These are phyloP conservation scores for Aspergillus funiculosus DNA, from an alignment of 495 filamentous ascomycete genomes.

Conservation along the genomic window DNA sequence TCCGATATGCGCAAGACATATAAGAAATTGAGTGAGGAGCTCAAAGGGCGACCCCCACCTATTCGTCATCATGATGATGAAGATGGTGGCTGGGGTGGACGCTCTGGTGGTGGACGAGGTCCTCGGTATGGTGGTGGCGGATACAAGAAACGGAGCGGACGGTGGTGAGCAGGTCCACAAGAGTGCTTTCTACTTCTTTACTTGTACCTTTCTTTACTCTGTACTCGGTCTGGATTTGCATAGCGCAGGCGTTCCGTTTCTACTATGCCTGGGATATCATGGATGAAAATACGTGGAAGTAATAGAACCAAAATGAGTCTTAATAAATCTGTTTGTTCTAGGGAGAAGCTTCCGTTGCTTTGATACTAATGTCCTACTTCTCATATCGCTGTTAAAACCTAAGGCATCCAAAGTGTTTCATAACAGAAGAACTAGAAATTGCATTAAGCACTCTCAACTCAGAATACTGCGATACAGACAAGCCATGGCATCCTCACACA, in stretches of 20 bases:
- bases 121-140: constrained; percentile 39
- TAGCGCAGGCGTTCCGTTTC: constrained; percentile 45
- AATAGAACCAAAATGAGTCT: constrained; percentile 12
- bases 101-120: constrained; percentile 31
- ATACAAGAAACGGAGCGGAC: constrained; percentile 38
- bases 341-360: no score
- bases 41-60: constrained; percentile 64
- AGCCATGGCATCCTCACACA: no score
- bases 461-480: no score
- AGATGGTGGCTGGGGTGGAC: constrained; percentile 50
- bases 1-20: constrained; percentile 93
- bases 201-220: constrained; percentile 15
- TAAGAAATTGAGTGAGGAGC: constrained; percentile 79
- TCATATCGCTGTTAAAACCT: no score
- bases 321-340: no score
- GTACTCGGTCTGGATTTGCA: constrained; percentile 31
- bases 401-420: no score
- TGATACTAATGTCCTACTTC: no score
- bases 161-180: constrained; percentile 28
- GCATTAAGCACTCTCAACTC: no score
- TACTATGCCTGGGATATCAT: constrained; percentile 17
- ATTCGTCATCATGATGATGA: constrained; percentile 50
- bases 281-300: constrained; percentile 18
- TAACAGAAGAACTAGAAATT: no score
- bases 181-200: constrained; percentile 14